Percentiles rank a stretch among this genome's conserved stretches.
Conservation (phyloP, 1,284 basidiomycete species). For the Abortiporus biennis region DNA sequence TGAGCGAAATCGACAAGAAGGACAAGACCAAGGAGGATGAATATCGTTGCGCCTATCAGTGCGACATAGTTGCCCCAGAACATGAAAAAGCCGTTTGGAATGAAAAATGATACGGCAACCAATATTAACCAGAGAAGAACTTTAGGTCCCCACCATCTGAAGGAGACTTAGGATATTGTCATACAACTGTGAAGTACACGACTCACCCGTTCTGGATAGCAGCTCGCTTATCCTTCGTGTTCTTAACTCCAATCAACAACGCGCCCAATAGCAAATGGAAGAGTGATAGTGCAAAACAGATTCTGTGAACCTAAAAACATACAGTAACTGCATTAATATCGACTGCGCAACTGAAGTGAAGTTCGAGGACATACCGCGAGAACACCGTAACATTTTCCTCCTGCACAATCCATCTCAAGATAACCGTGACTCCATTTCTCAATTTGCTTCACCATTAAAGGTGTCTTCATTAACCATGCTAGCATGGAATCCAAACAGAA, state of each 20-base stretch:
- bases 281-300: constrained; percentile 91
- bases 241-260: constrained; percentile 80
- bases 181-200: background rate
- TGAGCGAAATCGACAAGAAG: constrained; percentile 99
- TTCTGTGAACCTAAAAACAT: constrained; percentile 78
- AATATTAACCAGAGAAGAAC: constrained; percentile 81
- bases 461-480: constrained; percentile 94
- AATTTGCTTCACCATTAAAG: constrained; percentile 81
- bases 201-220: constrained; percentile 93
- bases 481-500: constrained; percentile 95
- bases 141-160: constrained; percentile 98
- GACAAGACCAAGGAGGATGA: constrained; percentile 95
- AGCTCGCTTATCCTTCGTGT: constrained; percentile 88
- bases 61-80: constrained; percentile 95
- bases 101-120: constrained; percentile 81
- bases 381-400: constrained; percentile 93
- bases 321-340: background rate
- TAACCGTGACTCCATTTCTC: constrained; percentile 95
- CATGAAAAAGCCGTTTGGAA: constrained; percentile 93
- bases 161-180: constrained; percentile 1
- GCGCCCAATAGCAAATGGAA: constrained; percentile 84
- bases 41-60: constrained; percentile 87
- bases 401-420: constrained; percentile 95
- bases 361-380: constrained; percentile 66
- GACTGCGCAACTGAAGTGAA: too few species aligned